phyloP scores from a whole-genome alignment of 257 asterid genomes.

The Solanum sejunctum region DNA sequence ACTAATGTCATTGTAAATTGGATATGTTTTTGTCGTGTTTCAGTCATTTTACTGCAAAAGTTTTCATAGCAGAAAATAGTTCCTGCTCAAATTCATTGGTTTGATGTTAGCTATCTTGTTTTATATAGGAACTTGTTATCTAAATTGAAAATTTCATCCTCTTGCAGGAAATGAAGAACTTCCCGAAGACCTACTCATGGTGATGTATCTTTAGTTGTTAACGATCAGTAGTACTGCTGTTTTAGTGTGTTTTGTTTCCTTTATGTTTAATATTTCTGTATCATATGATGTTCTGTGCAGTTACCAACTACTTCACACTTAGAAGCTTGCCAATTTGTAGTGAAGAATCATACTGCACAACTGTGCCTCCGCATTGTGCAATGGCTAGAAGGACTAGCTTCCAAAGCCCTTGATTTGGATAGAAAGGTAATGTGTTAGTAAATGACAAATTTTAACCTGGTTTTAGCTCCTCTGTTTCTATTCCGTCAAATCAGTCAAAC shows the following conservation, averaged over 20 bases:
- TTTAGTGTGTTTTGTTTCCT: slow-evolving; percentile 6
- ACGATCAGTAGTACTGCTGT: not conserved
- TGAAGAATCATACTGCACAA: slow-evolving; percentile 64
- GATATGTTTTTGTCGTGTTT: not conserved
- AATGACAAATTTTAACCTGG: not conserved
- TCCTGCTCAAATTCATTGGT: not conserved
- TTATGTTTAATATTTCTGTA: slow-evolving; percentile 1
- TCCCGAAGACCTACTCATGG: slow-evolving; percentile 62
- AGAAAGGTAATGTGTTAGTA: slow-evolving; percentile 44
- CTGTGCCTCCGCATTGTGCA: slow-evolving; percentile 89
- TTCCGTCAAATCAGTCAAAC: not conserved
- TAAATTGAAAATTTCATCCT: slow-evolving; percentile 6
- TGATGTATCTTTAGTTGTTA: slow-evolving; percentile 20
- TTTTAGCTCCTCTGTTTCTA: not conserved
- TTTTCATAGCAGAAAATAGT: not conserved
- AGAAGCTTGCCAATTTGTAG: slow-evolving; percentile 84
- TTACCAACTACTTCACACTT: slow-evolving; percentile 84
- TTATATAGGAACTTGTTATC: not conserved
- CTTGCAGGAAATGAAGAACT: slow-evolving; percentile 81
- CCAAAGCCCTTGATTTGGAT: slow-evolving; percentile 86
- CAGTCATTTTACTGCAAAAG: not conserved
- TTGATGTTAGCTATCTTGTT: not conserved
- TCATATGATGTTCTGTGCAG: slow-evolving; percentile 29
- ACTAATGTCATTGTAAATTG: not conserved
- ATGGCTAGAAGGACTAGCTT: slow-evolving; percentile 98